Conservation (phyloP, 1,139 yeast genomes). For the Pichia sp. region DNA sequence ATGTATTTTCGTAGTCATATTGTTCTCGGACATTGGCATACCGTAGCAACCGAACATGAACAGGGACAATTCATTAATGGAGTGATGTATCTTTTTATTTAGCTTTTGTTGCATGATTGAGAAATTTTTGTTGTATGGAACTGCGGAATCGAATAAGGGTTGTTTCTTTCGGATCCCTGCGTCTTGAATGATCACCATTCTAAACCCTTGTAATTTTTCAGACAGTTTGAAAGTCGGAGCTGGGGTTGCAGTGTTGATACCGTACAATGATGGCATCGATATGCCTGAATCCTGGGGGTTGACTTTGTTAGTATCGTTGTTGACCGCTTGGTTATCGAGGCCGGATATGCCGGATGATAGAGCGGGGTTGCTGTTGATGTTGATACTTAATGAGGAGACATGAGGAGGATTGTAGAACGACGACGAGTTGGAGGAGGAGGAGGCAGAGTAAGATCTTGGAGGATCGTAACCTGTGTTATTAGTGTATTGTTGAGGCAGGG, state of each 20-base stretch:
- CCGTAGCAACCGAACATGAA: slow-evolving; percentile 58
- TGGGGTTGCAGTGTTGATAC: slow-evolving; percentile 22
- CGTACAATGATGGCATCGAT: slow-evolving; percentile 27
- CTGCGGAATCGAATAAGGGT: slow-evolving; percentile 46
- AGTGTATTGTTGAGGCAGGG: no score
- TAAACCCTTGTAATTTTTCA: slow-evolving; percentile 37
- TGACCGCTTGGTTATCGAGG: not conserved
- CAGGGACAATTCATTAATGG: slow-evolving; percentile 44
- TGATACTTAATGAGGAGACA: not conserved
- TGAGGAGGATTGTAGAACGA: no score
- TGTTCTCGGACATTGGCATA: slow-evolving; percentile 48
- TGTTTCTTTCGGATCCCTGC: slow-evolving; percentile 53
- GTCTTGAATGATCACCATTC: slow-evolving; percentile 51
- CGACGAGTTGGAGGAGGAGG: not conserved
- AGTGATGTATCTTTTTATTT: slow-evolving; percentile 37
- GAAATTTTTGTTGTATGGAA: slow-evolving; percentile 8
- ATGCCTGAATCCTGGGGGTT: slow-evolving; percentile 9
- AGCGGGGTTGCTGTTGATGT: not conserved
- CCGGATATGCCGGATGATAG: not conserved
- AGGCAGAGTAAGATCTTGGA: slow-evolving; percentile 3
- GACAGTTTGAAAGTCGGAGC: slow-evolving; percentile 30
- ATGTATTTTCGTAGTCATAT: slow-evolving; percentile 47
- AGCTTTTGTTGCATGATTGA: slow-evolving; percentile 19
- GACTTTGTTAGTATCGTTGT: not conserved
- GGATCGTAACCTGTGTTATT: no score